Conservation (phyloP, 2,329 filamentous ascomycete genomes). For the Ceratocystis huliohia region DNA sequence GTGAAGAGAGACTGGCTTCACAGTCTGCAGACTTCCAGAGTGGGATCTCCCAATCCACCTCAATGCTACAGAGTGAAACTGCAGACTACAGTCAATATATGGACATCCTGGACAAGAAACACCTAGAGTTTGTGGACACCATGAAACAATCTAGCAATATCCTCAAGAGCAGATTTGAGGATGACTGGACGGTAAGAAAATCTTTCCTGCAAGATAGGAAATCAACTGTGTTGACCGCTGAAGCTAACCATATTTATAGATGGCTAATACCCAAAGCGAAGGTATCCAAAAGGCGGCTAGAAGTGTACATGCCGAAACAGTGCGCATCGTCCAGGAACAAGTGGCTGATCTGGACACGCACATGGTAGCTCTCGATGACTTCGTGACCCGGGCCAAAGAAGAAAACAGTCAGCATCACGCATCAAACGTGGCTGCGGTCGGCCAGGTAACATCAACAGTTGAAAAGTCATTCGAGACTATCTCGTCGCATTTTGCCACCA, state of each 20-base stretch:
- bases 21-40: conserved; percentile 10
- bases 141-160: conserved; percentile 61
- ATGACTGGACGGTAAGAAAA: conserved; percentile 63
- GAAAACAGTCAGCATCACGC: conserved; percentile 71
- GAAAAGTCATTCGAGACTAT: conserved; percentile 59
- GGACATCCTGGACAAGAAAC: conserved; percentile 58
- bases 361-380: conserved; percentile 81
- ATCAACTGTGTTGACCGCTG: background rate
- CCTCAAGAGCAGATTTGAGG: conserved; percentile 69
- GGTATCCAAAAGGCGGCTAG: conserved; percentile 73
- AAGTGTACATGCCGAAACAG: conserved; percentile 79
- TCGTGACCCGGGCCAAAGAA: conserved; percentile 66
- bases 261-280: conserved; percentile 65
- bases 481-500: conserved; percentile 54
- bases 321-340: conserved; percentile 80
- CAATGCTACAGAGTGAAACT: conserved; percentile 52
- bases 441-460: conserved; percentile 52
- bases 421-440: conserved; percentile 54
- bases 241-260: conserved; percentile 32
- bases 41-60: conserved; percentile 39
- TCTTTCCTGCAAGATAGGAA: too few species aligned
- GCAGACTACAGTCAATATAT: conserved; percentile 57
- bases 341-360: conserved; percentile 77
- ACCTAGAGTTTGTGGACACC: conserved; percentile 55
- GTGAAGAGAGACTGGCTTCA: conserved; percentile 15